Percentiles rank a stretch among this genome's conserved stretches.
phyloP scores from a whole-genome alignment of 208 protist genomes.

The Trypanosoma lewisi region DNA sequence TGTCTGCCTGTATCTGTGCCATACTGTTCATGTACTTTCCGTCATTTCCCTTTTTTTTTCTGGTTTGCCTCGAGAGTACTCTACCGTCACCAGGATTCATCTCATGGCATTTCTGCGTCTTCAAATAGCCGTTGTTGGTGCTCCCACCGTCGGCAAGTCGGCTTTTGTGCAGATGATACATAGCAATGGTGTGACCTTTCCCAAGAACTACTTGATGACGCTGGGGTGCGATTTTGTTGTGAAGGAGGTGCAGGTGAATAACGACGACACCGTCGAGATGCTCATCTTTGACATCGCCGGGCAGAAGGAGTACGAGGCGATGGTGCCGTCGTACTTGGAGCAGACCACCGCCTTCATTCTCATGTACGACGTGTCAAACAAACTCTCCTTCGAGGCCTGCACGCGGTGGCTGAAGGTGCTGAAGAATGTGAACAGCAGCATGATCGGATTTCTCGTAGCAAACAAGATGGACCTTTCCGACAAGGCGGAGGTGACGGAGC shows the following conservation, averaged over 20 bases:
- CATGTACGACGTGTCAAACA: constrained; percentile 90
- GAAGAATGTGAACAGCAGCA: constrained; percentile 53
- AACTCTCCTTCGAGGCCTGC: constrained; percentile 86
- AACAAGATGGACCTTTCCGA: constrained; percentile 89
- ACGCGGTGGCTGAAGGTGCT: constrained; percentile 74
- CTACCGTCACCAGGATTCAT: constrained; percentile 1
- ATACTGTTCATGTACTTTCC: too few species aligned
- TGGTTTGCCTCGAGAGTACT: too few species aligned
- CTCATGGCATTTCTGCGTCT: constrained; percentile 85
- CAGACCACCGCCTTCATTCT: constrained; percentile 73
- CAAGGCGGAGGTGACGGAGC: constrained; percentile 87
- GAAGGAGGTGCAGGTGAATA: constrained; percentile 78
- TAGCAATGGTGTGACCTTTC: constrained; percentile 84
- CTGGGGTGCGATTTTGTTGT: constrained; percentile 90
- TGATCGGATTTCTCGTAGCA: constrained; percentile 74
- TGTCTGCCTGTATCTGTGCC: too few species aligned
- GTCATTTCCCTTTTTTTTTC: too few species aligned
- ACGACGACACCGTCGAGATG: constrained; percentile 86
- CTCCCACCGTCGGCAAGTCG: constrained; percentile 88
- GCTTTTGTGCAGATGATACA: constrained; percentile 90
- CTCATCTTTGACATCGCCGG: constrained; percentile 85
- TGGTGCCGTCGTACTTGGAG: constrained; percentile 72
- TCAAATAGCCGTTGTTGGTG: constrained; percentile 84
- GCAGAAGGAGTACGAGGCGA: constrained; percentile 81
- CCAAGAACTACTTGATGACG: constrained; percentile 93